A percentile compares a stretch with the other conserved stretches of the same genome.
Conservation (phyloP, 495 filamentous ascomycete genomes). For the Lasiosphaeriaceae sp. region DNA sequence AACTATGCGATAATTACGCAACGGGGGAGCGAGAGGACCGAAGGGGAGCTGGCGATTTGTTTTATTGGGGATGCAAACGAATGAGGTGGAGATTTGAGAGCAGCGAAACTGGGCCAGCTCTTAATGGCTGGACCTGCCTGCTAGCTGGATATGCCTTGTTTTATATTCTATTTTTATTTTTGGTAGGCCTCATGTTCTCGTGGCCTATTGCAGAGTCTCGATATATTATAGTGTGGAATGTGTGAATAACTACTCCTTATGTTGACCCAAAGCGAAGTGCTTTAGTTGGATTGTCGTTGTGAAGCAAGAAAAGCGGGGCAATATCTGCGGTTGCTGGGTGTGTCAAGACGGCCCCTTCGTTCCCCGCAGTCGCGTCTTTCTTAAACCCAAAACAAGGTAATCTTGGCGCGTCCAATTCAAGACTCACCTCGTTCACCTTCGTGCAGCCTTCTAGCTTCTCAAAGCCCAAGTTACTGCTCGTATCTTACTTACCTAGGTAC, state of each 20-base stretch:
- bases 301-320: not conserved
- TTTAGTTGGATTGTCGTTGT: too few species aligned
- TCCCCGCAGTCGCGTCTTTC: not conserved
- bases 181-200: not conserved
- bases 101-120: not conserved
- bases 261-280: too few species aligned
- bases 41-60: not conserved
- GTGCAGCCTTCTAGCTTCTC: too few species aligned
- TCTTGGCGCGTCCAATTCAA: not conserved
- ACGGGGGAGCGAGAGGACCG: not conserved
- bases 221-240: not conserved
- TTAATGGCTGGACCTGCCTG: too few species aligned
- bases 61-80: too few species aligned
- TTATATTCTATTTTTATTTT: not conserved
- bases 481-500: too few species aligned
- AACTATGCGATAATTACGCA: not conserved
- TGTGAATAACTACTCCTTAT: too few species aligned
- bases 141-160: not conserved
- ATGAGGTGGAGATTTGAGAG: not conserved
- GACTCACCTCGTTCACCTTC: too few species aligned
- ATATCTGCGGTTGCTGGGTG: slow-evolving; percentile 2
- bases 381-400: not conserved
- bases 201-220: not conserved
- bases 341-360: not conserved
- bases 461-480: too few species aligned